Base-by-base conservation (phyloP, 2,329 filamentous ascomycete genomes). In the Diaporthe sp. region DNA sequence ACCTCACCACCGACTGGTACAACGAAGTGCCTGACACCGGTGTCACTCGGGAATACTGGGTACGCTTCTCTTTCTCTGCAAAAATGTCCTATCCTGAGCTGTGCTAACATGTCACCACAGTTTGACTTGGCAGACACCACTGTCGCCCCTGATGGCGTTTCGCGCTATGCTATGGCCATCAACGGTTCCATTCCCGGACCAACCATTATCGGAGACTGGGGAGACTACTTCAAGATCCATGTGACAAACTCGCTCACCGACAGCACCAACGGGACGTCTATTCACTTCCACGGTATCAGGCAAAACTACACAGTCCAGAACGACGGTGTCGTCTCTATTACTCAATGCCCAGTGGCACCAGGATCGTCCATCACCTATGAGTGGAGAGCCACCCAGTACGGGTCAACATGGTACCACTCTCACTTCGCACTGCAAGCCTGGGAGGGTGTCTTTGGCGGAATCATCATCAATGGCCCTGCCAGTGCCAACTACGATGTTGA, bases 401-500 rank as follows among this genome's bases (percentile, higher is more conserved):
- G 90, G 10, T 83, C 86, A 0, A 84, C 83, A 4, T 91, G 89
- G 89, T 92, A 92, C 70, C 91, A 93, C 79, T 90, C 88, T 1
- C 91, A 92, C 79, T 89, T 89, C 77, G 83, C 84, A 3, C 78
- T 86, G 1, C 84, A 86, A 70, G 81, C 82, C 0, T 86, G 82
- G 81, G 85, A 92, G 72, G 92, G 92, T 1, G 81, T 92, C 0
- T 83, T 88, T 30, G 92, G 92, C 0, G 86, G 86, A 2, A 88
- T 93, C 47, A 81, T 92, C 30, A 90, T 92, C 77, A 86, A 92
- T 63, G 91, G 91, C 0, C 91, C 91, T 0, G 85, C 86, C 0
- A 87, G 87, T 4, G 84, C 86, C 13, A 86, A 90, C 77, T 92
- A 92, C 76, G 91, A 94, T 73, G 85, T 88, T 61, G 92, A 94